A percentile compares a stretch with the other conserved stretches of the same genome.
phyloP scores from a whole-genome alignment of 2,329 filamentous ascomycete genomes.

The Macrophomina phaseolina region DNA sequence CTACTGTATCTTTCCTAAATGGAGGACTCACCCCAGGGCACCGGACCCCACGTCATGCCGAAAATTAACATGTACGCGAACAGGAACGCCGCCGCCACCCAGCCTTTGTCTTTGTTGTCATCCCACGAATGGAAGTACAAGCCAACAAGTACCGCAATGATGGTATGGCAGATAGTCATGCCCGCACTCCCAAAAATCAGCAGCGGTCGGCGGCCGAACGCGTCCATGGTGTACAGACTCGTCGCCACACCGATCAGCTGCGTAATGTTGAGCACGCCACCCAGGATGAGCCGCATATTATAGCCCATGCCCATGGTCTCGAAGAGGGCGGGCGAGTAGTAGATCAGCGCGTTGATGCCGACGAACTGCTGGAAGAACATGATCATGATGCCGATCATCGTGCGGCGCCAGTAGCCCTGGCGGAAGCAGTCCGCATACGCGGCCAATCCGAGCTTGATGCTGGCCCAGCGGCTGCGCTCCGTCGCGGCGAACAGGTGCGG shows the following conservation, averaged over 20 bases:
- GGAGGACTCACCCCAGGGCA: constrained; percentile 42
- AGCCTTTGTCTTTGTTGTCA: constrained; percentile 57
- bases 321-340: constrained; percentile 55
- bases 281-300: constrained; percentile 47
- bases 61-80: constrained; percentile 69
- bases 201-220: constrained; percentile 47
- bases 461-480: constrained; percentile 35
- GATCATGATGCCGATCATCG: constrained; percentile 45
- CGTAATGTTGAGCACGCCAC: constrained; percentile 47
- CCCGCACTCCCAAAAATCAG: constrained; percentile 51
- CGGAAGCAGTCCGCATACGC: constrained; percentile 56
- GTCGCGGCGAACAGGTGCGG: constrained; percentile 39
- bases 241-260: constrained; percentile 49
- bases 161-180: constrained; percentile 55
- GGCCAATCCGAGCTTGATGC: constrained; percentile 51
- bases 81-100: constrained; percentile 62
- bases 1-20: background rate
- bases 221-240: constrained; percentile 51
- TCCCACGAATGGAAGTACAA: constrained; percentile 58
- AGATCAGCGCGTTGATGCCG: constrained; percentile 55
- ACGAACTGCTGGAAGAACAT: constrained; percentile 53
- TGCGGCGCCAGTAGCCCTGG: constrained; percentile 51
- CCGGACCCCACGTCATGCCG: constrained; percentile 62
- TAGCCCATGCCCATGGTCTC: constrained; percentile 43
- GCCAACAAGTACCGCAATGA: constrained; percentile 61